Conservation (phyloP, 2,329 filamentous ascomycete species). For the Colletotrichum sp. region DNA sequence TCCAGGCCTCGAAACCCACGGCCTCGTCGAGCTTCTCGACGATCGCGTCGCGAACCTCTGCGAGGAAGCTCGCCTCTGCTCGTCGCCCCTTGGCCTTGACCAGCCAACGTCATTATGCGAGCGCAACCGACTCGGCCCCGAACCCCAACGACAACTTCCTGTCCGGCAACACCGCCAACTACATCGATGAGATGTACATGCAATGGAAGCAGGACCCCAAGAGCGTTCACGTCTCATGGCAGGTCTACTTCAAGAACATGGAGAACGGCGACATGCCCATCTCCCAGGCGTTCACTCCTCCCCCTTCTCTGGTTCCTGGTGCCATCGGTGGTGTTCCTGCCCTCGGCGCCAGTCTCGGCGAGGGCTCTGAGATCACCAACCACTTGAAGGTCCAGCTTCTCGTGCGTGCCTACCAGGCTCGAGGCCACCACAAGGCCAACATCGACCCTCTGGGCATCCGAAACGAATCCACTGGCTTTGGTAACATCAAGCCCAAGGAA, state of each 20-base stretch:
- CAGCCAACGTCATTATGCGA: conserved; percentile 59
- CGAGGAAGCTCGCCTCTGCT: conserved; percentile 49
- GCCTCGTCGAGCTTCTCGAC: conserved; percentile 47
- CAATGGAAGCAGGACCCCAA: conserved; percentile 93
- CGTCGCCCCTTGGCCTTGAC: conserved; percentile 57
- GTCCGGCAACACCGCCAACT: conserved; percentile 95
- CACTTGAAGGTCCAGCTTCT: conserved; percentile 98
- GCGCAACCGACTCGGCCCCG: conserved; percentile 59
- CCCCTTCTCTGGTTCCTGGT: conserved; percentile 86
- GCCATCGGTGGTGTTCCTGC: conserved; percentile 79
- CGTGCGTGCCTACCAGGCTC: conserved; percentile 95
- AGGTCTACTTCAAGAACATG: conserved; percentile 99
- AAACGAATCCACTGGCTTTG: conserved; percentile 82
- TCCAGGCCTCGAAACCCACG: conserved; percentile 56
- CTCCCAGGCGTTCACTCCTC: conserved; percentile 94
- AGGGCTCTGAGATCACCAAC: conserved; percentile 84
- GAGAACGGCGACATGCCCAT: conserved; percentile 98
- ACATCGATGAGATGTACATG: conserved; percentile 99
- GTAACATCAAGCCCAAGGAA: conserved; percentile 89
- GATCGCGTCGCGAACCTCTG: conserved; percentile 41
- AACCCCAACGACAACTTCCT: conserved; percentile 97
- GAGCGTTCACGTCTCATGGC: conserved; percentile 98
- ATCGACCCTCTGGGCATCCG: conserved; percentile 96
- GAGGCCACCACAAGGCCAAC: conserved; percentile 97
- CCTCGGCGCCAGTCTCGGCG: conserved; percentile 72